These are phyloP conservation scores for Quercus wislizeni DNA, from an alignment of 306 rosid species.

Conservation along the genomic window DNA sequence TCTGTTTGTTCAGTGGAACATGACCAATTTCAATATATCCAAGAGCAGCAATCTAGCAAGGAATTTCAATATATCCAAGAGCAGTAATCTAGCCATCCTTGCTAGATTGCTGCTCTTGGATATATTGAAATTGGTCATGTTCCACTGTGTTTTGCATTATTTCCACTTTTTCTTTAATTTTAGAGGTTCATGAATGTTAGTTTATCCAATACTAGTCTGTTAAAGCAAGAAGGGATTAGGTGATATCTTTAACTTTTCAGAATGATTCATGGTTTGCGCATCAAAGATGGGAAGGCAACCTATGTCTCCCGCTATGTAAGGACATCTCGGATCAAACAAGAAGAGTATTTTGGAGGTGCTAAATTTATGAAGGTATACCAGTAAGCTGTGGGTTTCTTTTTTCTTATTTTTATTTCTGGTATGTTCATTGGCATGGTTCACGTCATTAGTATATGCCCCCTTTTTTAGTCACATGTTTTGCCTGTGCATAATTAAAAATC, in stretches of 20 bases:
- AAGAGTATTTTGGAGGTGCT: conserved; percentile 77
- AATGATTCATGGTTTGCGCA: conserved; percentile 94
- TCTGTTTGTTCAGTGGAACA: neutral
- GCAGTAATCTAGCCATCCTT: neutral
- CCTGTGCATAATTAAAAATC: neutral
- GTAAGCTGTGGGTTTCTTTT: neutral
- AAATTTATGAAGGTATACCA: conserved; percentile 79
- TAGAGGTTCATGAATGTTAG: neutral
- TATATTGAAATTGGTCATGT: neutral
- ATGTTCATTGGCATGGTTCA: neutral
- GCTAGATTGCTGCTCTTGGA: neutral
- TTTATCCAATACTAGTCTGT: conserved; percentile 1
- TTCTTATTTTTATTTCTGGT: neutral
- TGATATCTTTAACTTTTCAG: conserved; percentile 41
- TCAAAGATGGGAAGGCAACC: conserved; percentile 90
- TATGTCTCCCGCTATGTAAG: conserved; percentile 81
- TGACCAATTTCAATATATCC: too few relatives aligned
- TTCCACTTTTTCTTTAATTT: neutral
- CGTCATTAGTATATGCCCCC: neutral
- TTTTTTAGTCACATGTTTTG: neutral
- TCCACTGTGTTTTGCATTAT: neutral
- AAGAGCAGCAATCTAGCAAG: too few relatives aligned
- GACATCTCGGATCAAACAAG: conserved; percentile 93
- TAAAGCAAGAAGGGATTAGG: conserved; percentile 6
- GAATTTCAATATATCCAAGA: too few relatives aligned